Percentiles rank a stretch among this genome's conserved stretches.
Evolutionary conservation across 441 rosid genomes (phyloP).

Genomic region (Raphanus hybrid): DNA sequence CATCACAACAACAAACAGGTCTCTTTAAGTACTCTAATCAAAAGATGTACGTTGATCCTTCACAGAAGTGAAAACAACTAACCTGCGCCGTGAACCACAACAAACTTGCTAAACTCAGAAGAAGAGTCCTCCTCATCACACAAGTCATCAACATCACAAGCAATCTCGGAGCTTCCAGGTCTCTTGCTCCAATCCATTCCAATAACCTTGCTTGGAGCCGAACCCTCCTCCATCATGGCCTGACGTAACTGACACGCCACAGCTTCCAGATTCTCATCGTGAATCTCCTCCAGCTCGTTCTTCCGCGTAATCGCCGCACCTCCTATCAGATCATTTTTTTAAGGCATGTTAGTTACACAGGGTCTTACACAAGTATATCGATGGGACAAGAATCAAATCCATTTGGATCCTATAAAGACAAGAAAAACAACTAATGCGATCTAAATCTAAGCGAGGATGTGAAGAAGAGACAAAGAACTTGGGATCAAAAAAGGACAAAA

Average conservation of each 20-base stretch:
- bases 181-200: constrained; percentile 97
- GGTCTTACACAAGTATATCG: not conserved
- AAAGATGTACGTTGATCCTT: constrained; percentile 11
- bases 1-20: constrained; percentile 1
- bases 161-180: constrained; percentile 57
- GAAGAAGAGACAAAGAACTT: not conserved
- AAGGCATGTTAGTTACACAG: not conserved
- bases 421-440: not conserved
- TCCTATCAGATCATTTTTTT: constrained; percentile 51
- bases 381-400: not conserved
- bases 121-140: constrained; percentile 39
- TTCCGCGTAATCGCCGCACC: constrained; percentile 94
- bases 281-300: constrained; percentile 80
- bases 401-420: not conserved
- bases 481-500: constrained; percentile 19
- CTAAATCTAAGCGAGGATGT: constrained; percentile 1
- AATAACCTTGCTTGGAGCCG: constrained; percentile 48
- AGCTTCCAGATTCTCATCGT: constrained; percentile 66
- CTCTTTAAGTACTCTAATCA: constrained; percentile 2
- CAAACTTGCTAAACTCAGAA: constrained; percentile 54
- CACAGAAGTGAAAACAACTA: not conserved
- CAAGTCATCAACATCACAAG: constrained; percentile 50
- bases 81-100: constrained; percentile 99
- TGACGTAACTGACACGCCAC: constrained; percentile 72
- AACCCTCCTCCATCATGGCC: constrained; percentile 52